These are phyloP conservation scores for Glycyrrhiza uralensis DNA, from an alignment of 306 rosid species.

Conservation along the genomic window DNA sequence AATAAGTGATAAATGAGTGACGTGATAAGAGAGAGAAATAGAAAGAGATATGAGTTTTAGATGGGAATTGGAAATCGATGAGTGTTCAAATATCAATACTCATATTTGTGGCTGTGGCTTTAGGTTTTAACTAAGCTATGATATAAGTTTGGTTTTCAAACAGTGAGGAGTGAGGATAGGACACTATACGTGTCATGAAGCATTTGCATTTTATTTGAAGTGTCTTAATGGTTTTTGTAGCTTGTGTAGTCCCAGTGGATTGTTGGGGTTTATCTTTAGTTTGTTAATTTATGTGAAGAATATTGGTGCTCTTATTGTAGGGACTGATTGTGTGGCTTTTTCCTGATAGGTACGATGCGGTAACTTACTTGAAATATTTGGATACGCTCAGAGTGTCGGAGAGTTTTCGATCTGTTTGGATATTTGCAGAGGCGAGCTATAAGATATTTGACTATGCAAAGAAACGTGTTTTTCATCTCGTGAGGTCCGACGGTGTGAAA, in stretches of 20 bases:
- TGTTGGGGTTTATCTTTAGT: not conserved
- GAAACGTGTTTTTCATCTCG: conserved; percentile 84
- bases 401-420: conserved; percentile 92
- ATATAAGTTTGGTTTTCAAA: not conserved
- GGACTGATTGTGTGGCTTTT: conserved; percentile 31
- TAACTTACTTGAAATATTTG: conserved; percentile 89
- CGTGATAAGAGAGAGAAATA: no score
- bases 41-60: no score
- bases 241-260: not conserved
- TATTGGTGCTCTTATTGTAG: not conserved
- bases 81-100: no score
- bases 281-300: not conserved
- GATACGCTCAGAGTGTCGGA: conserved; percentile 90
- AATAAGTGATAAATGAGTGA: no score
- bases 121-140: not conserved
- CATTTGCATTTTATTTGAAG: not conserved
- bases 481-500: conserved; percentile 56
- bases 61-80: no score
- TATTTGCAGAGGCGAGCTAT: conserved; percentile 96
- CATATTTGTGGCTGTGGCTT: no score
- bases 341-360: conserved; percentile 79
- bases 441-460: conserved; percentile 88
- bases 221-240: no score
- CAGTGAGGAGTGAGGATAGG: no score
- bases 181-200: no score